Evolutionary conservation across 2,329 filamentous ascomycete species (phyloP).

Genomic region (Pseudogymnoascus sp.): DNA sequence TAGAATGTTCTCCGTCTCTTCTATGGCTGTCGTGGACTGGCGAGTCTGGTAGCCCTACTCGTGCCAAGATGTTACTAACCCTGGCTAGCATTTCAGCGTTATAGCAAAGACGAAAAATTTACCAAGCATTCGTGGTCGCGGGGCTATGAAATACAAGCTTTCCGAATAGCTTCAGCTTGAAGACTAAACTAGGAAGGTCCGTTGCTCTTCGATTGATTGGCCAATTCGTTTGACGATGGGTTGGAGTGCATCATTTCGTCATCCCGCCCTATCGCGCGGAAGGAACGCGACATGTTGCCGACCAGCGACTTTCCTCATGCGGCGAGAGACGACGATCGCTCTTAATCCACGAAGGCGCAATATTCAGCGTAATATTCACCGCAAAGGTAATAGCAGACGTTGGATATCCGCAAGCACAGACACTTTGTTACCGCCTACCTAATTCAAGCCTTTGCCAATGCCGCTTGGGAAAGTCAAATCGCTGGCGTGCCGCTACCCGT

Average conservation of each 20-base stretch:
- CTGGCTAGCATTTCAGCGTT: neutral
- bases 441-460: conserved; percentile 3
- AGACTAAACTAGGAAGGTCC: neutral
- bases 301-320: neutral
- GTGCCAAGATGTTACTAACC: neutral
- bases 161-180: neutral
- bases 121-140: neutral
- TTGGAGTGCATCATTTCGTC: neutral
- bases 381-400: neutral
- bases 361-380: neutral
- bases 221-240: neutral
- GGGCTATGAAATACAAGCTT: neutral
- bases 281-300: neutral
- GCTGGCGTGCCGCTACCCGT: neutral
- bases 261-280: neutral
- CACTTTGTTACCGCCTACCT: neutral
- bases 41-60: neutral
- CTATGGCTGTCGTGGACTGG: no score
- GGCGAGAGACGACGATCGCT: neutral
- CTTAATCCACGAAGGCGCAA: neutral
- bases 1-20: neutral
- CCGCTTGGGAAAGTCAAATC: neutral
- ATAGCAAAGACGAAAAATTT: neutral
- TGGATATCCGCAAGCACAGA: neutral
- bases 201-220: neutral